phyloP scores from a whole-genome alignment of 169 alveolate genomes.

The Plasmodium yoelii region DNA sequence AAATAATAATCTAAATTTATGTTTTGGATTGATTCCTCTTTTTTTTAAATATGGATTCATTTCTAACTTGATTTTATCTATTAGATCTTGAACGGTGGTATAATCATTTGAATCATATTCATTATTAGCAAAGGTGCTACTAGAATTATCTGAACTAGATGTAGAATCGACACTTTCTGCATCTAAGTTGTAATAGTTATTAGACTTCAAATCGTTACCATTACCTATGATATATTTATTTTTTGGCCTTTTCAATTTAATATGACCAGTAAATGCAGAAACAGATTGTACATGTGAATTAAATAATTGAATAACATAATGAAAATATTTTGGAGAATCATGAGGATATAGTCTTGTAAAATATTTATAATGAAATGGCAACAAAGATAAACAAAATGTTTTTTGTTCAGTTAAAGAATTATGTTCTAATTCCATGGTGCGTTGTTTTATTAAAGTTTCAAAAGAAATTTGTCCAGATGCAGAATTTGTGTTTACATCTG shows the following conservation, averaged over 20 bases:
- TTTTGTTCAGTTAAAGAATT: constrained; percentile 53
- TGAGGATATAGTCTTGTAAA: constrained; percentile 46
- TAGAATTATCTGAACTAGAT: constrained; percentile 46
- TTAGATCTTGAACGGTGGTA: constrained; percentile 74
- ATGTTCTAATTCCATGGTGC: constrained; percentile 51
- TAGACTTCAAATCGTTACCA: constrained; percentile 1
- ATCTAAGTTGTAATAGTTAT: constrained; percentile 1
- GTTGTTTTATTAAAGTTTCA: constrained; percentile 67
- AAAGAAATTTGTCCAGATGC: constrained; percentile 40
- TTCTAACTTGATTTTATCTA: constrained; percentile 74
- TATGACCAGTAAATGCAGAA: constrained; percentile 74
- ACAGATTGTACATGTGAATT: constrained; percentile 75
- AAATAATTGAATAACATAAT: constrained; percentile 61
- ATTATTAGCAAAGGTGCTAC: constrained; percentile 41
- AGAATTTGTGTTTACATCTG: not conserved
- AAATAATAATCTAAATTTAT: constrained; percentile 53
- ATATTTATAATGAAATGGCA: constrained; percentile 76
- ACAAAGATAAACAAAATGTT: constrained; percentile 61
- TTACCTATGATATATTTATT: not conserved
- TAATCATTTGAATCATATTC: constrained; percentile 38
- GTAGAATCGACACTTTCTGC: constrained; percentile 25
- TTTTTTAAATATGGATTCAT: constrained; percentile 74
- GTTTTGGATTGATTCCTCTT: constrained; percentile 69
- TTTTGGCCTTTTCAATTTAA: constrained; percentile 19
- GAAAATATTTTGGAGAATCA: constrained; percentile 53